phyloP scores from a whole-genome alignment of 2,329 filamentous ascomycete genomes.

The Apiospora aurea region DNA sequence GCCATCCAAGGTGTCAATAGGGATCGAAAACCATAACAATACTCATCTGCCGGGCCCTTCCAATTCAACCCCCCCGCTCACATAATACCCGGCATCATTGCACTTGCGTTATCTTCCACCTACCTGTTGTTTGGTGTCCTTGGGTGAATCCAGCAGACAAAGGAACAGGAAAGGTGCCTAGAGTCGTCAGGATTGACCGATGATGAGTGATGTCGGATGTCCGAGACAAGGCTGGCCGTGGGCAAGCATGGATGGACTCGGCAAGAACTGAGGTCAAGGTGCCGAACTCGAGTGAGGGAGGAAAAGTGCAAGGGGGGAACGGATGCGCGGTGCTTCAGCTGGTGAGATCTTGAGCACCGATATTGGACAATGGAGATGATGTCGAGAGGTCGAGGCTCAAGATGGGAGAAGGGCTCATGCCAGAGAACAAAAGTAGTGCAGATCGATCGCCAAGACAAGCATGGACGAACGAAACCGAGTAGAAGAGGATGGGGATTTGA shows the following conservation, averaged over 20 bases:
- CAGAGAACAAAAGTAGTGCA: no score
- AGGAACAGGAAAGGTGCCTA: background rate
- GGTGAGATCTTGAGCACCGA: no score
- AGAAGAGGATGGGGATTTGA: no score
- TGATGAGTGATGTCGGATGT: background rate
- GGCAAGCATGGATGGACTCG: background rate
- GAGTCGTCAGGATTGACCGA: background rate
- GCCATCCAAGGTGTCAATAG: background rate
- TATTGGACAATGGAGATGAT: no score
- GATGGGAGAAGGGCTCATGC: no score
- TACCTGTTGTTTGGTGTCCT: no score
- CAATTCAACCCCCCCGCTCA: background rate
- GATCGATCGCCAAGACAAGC: no score
- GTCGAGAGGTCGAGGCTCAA: no score
- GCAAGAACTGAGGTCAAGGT: background rate
- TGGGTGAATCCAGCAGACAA: background rate
- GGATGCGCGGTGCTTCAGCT: no score
- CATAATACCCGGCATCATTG: background rate
- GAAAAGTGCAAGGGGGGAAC: no score
- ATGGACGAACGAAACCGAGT: no score
- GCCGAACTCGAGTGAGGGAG: background rate
- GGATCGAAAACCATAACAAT: background rate
- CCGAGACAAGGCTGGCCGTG: background rate
- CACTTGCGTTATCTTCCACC: background rate
- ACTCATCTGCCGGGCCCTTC: background rate